Evolutionary conservation across 139 green algal genomes (phyloP).

Genomic region (Pleodorina starrii): DNA sequence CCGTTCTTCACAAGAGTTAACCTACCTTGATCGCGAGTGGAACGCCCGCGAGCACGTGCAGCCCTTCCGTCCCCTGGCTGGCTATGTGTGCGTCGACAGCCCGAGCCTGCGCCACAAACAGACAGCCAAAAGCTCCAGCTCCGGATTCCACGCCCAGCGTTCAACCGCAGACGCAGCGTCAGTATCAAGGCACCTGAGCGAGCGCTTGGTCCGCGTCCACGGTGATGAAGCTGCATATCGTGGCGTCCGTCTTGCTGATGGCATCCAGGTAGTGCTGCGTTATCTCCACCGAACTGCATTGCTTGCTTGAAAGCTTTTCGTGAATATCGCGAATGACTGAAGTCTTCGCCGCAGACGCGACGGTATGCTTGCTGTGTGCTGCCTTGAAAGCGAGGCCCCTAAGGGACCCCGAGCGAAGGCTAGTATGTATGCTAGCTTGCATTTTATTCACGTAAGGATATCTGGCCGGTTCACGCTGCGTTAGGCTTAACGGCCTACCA

Average conservation of each 20-base stretch:
- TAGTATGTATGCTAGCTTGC: constrained; percentile 15
- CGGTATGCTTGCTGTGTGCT: constrained; percentile 25
- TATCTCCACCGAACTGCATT: constrained; percentile 63
- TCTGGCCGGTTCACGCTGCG: too few relatives aligned
- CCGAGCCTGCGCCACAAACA: constrained; percentile 55
- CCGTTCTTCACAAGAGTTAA: too few relatives aligned
- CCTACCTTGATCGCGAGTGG: constrained; percentile 90
- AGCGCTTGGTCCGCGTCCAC: constrained; percentile 65
- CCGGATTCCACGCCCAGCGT: too few relatives aligned
- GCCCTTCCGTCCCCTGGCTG: constrained; percentile 13
- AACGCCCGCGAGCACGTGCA: constrained; percentile 83
- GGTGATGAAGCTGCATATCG: constrained; percentile 70
- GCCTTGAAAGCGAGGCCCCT: constrained; percentile 32
- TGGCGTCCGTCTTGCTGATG: constrained; percentile 53
- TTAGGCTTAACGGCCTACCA: too few relatives aligned
- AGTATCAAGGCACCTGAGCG: constrained; percentile 54
- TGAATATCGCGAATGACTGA: constrained; percentile 63
- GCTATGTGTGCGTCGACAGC: constrained; percentile 72
- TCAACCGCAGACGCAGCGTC: neutral
- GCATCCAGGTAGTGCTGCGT: constrained; percentile 63
- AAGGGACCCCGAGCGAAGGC: constrained; percentile 11
- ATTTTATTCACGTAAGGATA: constrained; percentile 29
- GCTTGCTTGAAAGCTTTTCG: constrained; percentile 53
- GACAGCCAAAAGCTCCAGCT: neutral
- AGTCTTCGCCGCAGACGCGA: neutral